These are phyloP conservation scores for Nothophoma quercina DNA, from an alignment of 2,329 filamentous ascomycete genomes.

Conservation along the genomic window DNA sequence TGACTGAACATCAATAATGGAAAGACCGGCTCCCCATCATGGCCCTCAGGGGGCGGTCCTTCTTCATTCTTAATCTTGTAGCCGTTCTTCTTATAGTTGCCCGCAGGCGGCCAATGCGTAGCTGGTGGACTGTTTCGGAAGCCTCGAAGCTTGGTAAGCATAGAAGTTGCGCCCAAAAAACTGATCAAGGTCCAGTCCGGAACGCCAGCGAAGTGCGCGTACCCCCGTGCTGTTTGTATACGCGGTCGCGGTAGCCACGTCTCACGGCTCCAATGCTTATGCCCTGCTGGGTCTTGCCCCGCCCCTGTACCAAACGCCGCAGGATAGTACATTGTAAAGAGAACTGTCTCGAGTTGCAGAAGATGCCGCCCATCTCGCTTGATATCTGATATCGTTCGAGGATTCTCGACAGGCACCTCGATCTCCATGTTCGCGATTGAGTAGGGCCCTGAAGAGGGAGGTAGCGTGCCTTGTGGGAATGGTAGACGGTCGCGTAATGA, in stretches of 20 bases:
- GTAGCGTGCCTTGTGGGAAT: constrained; percentile 55
- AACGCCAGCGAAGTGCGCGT: constrained; percentile 67
- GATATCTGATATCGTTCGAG: constrained; percentile 60
- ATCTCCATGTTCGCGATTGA: constrained; percentile 60
- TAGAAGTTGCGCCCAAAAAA: constrained; percentile 64
- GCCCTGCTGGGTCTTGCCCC: constrained; percentile 50
- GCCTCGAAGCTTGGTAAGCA: constrained; percentile 71
- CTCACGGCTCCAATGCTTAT: constrained; percentile 59
- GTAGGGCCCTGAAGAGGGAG: constrained; percentile 62
- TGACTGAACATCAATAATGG: constrained; percentile 72
- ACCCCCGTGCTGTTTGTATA: constrained; percentile 64
- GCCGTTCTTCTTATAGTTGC: constrained; percentile 48
- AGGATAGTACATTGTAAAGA: constrained; percentile 73
- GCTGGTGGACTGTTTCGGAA: constrained; percentile 68
- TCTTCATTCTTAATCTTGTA: constrained; percentile 52
- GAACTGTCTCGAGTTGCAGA: constrained; percentile 65
- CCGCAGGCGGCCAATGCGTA: constrained; percentile 60
- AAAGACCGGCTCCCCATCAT: constrained; percentile 56
- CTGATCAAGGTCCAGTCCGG: constrained; percentile 56
- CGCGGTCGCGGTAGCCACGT: constrained; percentile 70
- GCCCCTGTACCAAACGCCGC: constrained; percentile 56
- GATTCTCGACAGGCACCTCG: constrained; percentile 59
- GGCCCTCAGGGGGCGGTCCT: constrained; percentile 49
- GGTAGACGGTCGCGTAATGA: constrained; percentile 58
- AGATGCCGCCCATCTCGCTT: constrained; percentile 57